Conservation (phyloP, 345 rosid genomes). For the Bretschneidera sinensis region DNA sequence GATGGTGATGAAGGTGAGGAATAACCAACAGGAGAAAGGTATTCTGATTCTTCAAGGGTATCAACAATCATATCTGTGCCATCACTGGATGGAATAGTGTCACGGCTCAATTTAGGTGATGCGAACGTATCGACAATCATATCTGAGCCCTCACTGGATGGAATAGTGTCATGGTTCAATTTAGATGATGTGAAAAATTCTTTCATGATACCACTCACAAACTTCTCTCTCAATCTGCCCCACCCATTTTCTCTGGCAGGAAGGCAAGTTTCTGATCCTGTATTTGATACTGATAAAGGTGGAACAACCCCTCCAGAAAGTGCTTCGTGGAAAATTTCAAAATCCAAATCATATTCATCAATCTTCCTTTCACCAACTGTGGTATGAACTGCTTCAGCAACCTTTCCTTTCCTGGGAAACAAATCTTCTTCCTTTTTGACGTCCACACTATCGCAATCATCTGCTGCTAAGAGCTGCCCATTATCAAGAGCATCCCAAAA, state of each 20-base stretch:
- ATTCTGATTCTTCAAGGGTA: conserved; percentile 20
- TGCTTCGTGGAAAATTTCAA: conserved; percentile 57
- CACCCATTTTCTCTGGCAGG: conserved; percentile 64
- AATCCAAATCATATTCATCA: conserved; percentile 55
- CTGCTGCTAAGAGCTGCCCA: conserved; percentile 24
- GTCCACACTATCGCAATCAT: conserved; percentile 22
- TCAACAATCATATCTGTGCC: conserved; percentile 26
- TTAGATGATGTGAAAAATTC: conserved; percentile 46
- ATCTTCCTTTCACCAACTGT: conserved; percentile 36
- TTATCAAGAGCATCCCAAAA: conserved; percentile 58
- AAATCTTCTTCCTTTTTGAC: conserved; percentile 20
- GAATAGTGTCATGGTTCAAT: conserved; percentile 17
- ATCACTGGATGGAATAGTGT: too few relatives aligned
- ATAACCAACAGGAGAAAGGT: conserved; percentile 12
- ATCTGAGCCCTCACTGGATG: too few relatives aligned
- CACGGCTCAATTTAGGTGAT: too few relatives aligned
- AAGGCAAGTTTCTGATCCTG: conserved; percentile 54
- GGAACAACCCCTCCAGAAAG: conserved; percentile 69
- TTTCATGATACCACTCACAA: conserved; percentile 47
- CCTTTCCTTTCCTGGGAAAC: conserved; percentile 13
- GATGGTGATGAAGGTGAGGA: conserved; percentile 33
- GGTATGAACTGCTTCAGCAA: conserved; percentile 6
- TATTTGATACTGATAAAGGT: conserved; percentile 39
- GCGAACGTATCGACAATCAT: too few relatives aligned
- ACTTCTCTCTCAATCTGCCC: conserved; percentile 58